Evolutionary conservation across 192 early-diverging fungal genomes (phyloP), one percentile per base, ranked within the genome.

Genomic region (Backusella tuberculispora): DNA sequence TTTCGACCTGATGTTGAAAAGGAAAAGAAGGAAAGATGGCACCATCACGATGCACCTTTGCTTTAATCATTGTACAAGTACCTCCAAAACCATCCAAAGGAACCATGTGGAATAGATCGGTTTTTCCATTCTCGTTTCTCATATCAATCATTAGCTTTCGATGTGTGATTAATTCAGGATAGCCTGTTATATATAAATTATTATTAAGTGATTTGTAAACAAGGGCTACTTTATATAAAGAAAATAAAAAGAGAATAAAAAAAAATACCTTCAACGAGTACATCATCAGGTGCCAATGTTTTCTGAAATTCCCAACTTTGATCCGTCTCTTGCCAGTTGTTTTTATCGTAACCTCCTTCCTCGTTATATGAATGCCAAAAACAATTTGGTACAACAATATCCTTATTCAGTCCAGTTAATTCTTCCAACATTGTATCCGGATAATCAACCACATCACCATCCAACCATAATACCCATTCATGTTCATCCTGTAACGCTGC

Each of bases 401-500:
- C 91, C 67, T 88, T 92, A 71, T 90, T 83, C 60, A 88, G 77
- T 0, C 81, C 78, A 75, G 90, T 90, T 74, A 92, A 71, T 24
- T 90, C 85, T n/a, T 80, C 78, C 17, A 91, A 71, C 66, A 91
- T 74, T 42, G 83, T 85, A 7, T 84, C 81, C 1, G 91, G 86
- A 56, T 91, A 92, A 69, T 87, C 84, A 34, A 89, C 79, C 14
- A 92, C 85, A 76, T 92, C 91, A 15, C 86, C 88, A 60, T 92
- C 91, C 6, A 92, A 78, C 91, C 91, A 92, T 6, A 92, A 81
- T 12, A 92, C 90, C 90, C 90, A 92, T 8, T 85, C 64, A 29
- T 64, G 83, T 38, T 92, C 90, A 60, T 86, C 82, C 10, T 75
- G 64, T 5, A 92, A 72, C 1, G 91, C 84, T 3, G 85, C 79